Conservation (phyloP, 2,329 filamentous ascomycete genomes). For the Xylariaceae sp. region DNA sequence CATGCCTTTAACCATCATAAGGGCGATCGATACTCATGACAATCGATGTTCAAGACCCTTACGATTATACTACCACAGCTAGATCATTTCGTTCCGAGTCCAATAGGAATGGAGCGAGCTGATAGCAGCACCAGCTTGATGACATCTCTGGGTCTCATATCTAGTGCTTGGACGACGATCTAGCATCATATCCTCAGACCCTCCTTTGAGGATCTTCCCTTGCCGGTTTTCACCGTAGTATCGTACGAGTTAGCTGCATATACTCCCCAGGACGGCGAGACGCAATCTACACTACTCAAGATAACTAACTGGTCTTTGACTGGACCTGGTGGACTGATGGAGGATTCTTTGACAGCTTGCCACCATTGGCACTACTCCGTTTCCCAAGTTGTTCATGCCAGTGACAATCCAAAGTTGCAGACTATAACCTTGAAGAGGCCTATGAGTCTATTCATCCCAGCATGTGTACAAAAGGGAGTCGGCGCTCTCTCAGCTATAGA, state of each 20-base stretch:
- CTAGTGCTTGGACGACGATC: conserved; percentile 21
- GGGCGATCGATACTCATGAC: background rate
- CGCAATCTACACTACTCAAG: conserved; percentile 32
- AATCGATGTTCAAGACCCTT: background rate
- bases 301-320: conserved; percentile 50
- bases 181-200: conserved; percentile 1
- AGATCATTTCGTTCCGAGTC: background rate
- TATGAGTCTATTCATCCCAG: background rate
- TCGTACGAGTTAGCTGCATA: conserved; percentile 46
- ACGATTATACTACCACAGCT: background rate
- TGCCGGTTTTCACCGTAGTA: conserved; percentile 38
- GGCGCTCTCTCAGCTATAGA: conserved; percentile 17
- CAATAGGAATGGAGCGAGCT: background rate
- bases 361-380: conserved; percentile 28
- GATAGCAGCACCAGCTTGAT: background rate
- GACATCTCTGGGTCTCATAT: conserved; percentile 4
- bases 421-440: background rate
- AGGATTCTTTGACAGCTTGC: conserved; percentile 21
- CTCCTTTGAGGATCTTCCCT: conserved; percentile 31
- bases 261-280: conserved; percentile 47
- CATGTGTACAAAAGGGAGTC: conserved; percentile 22
- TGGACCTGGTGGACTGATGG: conserved; percentile 40
- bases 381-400: conserved; percentile 23
- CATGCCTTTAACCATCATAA: background rate
- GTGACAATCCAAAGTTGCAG: conserved; percentile 15